These are phyloP conservation scores for Parastagonospora nodorum DNA, from an alignment of 2,329 filamentous ascomycete species.

Conservation along the genomic window DNA sequence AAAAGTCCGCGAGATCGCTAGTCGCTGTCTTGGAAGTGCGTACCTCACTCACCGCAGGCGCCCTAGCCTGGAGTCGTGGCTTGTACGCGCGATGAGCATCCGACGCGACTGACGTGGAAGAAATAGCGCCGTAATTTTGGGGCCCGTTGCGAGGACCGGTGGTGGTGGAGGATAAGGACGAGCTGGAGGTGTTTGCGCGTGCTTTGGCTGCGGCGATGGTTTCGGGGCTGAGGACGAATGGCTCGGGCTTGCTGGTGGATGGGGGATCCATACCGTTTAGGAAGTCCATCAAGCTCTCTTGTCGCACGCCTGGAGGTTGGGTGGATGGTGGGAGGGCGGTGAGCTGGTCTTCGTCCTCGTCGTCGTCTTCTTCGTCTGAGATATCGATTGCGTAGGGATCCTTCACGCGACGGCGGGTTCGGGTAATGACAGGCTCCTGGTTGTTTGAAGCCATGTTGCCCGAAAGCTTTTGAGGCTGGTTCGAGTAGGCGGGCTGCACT, in stretches of 20 bases:
- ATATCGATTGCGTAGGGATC: constrained; percentile 93
- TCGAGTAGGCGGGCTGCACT: constrained; percentile 45
- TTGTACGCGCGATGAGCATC: constrained; percentile 32
- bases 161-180: constrained; percentile 19
- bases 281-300: constrained; percentile 73
- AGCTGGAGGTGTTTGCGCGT: constrained; percentile 25
- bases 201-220: constrained; percentile 41
- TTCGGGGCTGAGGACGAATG: constrained; percentile 39
- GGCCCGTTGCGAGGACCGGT: constrained; percentile 20
- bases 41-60: constrained; percentile 26
- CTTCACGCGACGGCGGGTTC: constrained; percentile 76
- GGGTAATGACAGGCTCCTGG: constrained; percentile 63
- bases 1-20: constrained; percentile 51
- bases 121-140: constrained; percentile 14
- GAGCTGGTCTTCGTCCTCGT: constrained; percentile 57
- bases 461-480: constrained; percentile 39
- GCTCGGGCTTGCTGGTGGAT: constrained; percentile 33
- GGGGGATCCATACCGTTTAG: constrained; percentile 72
- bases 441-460: constrained; percentile 34
- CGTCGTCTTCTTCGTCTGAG: constrained; percentile 51
- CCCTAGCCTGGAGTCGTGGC: constrained; percentile 33
- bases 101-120: constrained; percentile 19
- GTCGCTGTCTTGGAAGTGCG: constrained; percentile 35
- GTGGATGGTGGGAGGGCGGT: constrained; percentile 51
- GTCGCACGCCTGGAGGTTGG: constrained; percentile 20